These are phyloP conservation scores for Penicillium sp. DNA, from an alignment of 2,329 filamentous ascomycete species.

Conservation along the genomic window DNA sequence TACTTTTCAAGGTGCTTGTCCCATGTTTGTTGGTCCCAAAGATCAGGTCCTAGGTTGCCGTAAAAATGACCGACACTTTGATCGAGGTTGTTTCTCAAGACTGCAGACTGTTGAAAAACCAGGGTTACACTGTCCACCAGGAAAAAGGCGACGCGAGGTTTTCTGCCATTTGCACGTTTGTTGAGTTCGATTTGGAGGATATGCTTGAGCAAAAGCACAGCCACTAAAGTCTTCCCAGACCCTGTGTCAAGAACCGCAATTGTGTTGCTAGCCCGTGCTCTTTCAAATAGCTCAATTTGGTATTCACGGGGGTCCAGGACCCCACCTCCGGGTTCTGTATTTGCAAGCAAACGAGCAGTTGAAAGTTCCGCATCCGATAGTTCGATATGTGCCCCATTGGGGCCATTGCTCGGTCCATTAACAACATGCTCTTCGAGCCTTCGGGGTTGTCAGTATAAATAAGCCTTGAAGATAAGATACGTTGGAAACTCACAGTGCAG, in stretches of 20 bases:
- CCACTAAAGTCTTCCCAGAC: conserved; percentile 93
- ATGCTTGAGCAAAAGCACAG: conserved; percentile 71
- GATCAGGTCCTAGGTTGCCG: conserved; percentile 56
- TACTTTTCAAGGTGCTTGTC: conserved; percentile 51
- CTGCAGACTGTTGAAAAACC: conserved; percentile 78
- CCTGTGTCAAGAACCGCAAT: conserved; percentile 89
- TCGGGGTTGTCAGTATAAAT: conserved; percentile 1
- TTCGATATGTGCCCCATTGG: conserved; percentile 1
- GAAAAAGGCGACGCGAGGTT: conserved; percentile 69
- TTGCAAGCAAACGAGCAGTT: conserved; percentile 46
- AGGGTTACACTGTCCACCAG: conserved; percentile 82
- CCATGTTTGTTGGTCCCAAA: conserved; percentile 57
- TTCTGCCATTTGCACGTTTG: conserved; percentile 52
- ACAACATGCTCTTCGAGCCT: conserved; percentile 39
- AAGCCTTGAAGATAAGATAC: not conserved
- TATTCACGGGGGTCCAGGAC: conserved; percentile 79
- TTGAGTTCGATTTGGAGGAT: conserved; percentile 69
- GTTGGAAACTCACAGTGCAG: conserved; percentile 34
- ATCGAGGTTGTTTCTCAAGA: conserved; percentile 71
- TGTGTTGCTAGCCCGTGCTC: conserved; percentile 72
- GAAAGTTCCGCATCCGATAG: conserved; percentile 44
- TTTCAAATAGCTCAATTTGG: conserved; percentile 82
- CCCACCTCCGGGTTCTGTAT: conserved; percentile 48
- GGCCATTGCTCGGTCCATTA: conserved; percentile 34
- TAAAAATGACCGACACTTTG: conserved; percentile 65